phyloP scores from a whole-genome alignment of 1,284 basidiomycete species.

The Trichosporon sp. region DNA sequence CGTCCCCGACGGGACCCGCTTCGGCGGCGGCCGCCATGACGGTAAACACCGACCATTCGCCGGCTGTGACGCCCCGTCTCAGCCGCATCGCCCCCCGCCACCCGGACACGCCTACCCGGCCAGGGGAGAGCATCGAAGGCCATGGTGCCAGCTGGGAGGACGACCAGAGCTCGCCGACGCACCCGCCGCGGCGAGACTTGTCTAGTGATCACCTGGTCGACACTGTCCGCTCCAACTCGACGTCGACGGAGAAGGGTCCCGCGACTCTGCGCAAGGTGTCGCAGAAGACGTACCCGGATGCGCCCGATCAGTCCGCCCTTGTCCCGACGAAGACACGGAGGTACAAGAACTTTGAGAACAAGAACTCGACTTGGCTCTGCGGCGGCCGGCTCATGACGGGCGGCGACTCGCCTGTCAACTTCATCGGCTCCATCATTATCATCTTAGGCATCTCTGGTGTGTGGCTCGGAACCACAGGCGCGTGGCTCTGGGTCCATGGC shows the following conservation, averaged over 20 bases:
- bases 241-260: slow-evolving; percentile 6
- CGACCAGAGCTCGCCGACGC: not conserved
- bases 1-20: slow-evolving; percentile 1
- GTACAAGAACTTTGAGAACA: slow-evolving; percentile 62
- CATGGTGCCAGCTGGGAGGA: not conserved
- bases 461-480: slow-evolving; percentile 78
- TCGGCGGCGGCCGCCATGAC: not conserved
- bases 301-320: not conserved
- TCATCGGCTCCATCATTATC: slow-evolving; percentile 61
- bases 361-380: slow-evolving; percentile 63
- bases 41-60: not conserved
- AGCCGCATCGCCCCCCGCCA: slow-evolving; percentile 1
- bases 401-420: slow-evolving; percentile 76
- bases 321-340: slow-evolving; percentile 42
- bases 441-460: slow-evolving; percentile 64
- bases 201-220: slow-evolving; percentile 21
- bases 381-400: slow-evolving; percentile 69
- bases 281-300: not conserved
- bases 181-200: slow-evolving; percentile 9
- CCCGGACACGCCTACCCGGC: slow-evolving; percentile 7
- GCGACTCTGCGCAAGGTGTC: not conserved
- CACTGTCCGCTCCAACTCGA: not conserved
- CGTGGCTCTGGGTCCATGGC: slow-evolving; percentile 77
- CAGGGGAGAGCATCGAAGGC: slow-evolving; percentile 3
- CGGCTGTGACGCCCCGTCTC: not conserved